A percentile compares a stretch with the other conserved stretches of the same genome.
These are phyloP conservation scores for Thielaviopsis euricoi DNA, from an alignment of 2,329 filamentous ascomycete species.

Conservation along the genomic window DNA sequence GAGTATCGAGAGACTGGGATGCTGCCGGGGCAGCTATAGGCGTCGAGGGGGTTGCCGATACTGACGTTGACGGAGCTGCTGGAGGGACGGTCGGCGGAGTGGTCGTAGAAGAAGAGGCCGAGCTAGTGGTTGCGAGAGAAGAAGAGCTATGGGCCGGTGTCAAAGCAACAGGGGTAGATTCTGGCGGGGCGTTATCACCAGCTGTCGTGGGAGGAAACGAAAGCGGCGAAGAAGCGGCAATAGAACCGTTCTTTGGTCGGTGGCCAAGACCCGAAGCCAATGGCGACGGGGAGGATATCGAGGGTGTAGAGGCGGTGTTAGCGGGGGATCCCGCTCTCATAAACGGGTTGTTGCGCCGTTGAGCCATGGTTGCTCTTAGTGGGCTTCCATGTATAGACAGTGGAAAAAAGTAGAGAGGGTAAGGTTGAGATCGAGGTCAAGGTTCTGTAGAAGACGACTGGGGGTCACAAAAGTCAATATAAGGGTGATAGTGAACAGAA, in stretches of 20 bases:
- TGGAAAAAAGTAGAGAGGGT: neutral
- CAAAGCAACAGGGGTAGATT: neutral
- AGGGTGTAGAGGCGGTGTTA: conserved; percentile 1
- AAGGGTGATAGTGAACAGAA: neutral
- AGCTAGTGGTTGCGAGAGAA: neutral
- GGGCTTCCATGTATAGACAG: conserved; percentile 24
- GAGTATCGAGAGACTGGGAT: neutral
- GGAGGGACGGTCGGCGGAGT: neutral
- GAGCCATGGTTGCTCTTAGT: conserved; percentile 20
- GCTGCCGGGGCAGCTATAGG: neutral
- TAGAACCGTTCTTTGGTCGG: conserved; percentile 61
- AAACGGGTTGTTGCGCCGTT: conserved; percentile 71
- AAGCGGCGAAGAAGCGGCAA: conserved; percentile 41
- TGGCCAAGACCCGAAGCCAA: conserved; percentile 32
- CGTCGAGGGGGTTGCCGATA: neutral
- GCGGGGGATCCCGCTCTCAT: conserved; percentile 47
- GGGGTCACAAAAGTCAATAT: neutral
- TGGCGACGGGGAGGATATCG: conserved; percentile 24
- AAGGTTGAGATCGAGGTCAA: neutral
- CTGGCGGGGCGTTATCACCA: neutral
- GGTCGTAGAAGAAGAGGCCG: neutral
- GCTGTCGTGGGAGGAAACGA: conserved; percentile 20
- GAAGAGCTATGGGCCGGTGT: neutral
- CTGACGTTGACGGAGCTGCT: neutral
- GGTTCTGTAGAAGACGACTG: neutral